phyloP scores from a whole-genome alignment of 805 yeast species.

The Candida rishiriensis region DNA sequence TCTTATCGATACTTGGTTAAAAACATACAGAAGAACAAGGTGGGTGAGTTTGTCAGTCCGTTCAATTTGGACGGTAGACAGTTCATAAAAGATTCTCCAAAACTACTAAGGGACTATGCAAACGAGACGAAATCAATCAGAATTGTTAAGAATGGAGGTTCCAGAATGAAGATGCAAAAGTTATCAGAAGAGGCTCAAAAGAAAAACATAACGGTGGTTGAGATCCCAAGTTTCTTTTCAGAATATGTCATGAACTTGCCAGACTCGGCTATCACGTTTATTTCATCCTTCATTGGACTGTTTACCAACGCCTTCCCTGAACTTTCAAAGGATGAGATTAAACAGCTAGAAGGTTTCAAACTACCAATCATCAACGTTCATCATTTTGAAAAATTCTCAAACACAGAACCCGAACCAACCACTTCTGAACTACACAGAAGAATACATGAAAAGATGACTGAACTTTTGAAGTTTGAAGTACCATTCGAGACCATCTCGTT shows the following conservation, averaged over 20 bases:
- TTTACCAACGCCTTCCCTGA: slow-evolving; percentile 40
- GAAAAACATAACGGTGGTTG: slow-evolving; percentile 20
- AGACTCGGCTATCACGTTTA: slow-evolving; percentile 81
- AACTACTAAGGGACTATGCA: slow-evolving; percentile 45
- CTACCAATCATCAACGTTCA: slow-evolving; percentile 82
- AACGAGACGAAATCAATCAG: slow-evolving; percentile 33
- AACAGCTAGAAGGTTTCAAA: slow-evolving; percentile 40
- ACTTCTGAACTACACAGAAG: slow-evolving; percentile 64
- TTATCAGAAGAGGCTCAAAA: slow-evolving; percentile 5
- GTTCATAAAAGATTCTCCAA: slow-evolving; percentile 62
- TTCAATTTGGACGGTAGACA: slow-evolving; percentile 79
- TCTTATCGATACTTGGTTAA: slow-evolving; percentile 65
- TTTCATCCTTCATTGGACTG: slow-evolving; percentile 73
- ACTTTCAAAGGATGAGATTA: slow-evolving; percentile 32
- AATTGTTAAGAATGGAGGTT: slow-evolving; percentile 31
- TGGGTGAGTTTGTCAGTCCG: slow-evolving; percentile 51
- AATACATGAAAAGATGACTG: slow-evolving; percentile 49
- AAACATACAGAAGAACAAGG: slow-evolving; percentile 65
- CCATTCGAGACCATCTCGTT: slow-evolving; percentile 49
- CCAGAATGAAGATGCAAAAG: slow-evolving; percentile 17
- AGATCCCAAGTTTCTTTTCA: slow-evolving; percentile 50
- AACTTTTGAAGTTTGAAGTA: slow-evolving; percentile 43
- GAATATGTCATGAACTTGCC: slow-evolving; percentile 96
- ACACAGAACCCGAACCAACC: slow-evolving; percentile 67
- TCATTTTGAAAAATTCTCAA: slow-evolving; percentile 87